Base-by-base conservation (phyloP, 2,329 filamentous ascomycete species). In the Ilyonectria destructans region DNA sequence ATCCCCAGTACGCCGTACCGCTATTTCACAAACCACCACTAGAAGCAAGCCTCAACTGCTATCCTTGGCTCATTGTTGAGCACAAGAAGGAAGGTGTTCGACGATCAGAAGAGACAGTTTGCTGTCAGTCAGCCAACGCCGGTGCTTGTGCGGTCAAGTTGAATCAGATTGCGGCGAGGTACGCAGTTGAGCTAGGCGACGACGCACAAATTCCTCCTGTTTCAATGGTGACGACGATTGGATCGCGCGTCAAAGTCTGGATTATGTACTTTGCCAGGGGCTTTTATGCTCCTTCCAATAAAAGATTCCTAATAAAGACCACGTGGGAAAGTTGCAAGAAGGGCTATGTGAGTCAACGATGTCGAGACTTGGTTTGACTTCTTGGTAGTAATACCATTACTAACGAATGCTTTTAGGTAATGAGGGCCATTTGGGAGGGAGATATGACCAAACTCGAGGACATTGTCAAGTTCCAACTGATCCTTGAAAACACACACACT, bases 401-500 rank as follows among this genome's bases (percentile, higher is more conserved):
- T 62, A 35, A 64, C 48, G 15, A 19, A 56, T 12, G 10, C 3
- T 4, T 12, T n/a, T 40, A 72, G 73, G 10, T 73, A 1, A 75
- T 73, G 69, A 46, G 62, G 21, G 51, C 45, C 5, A 68, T 73
- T 7, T 75, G 73, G 72, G 29, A 70, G 21, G 71, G 71, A 4
- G 55, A 73, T 8, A 48, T 75, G 51, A 63, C 43, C 8, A 62
- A 45, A 2, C 6, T 66, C 1, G 5, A 15, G 6, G 69, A 75
- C 21, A 48, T 69, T 12, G 4, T 70, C 13, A 62, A 67, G 12
- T 59, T 75, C 37, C 31, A 65, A 15, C 54, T 70, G 10, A 68
- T 75, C 8, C 52, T 75, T n/a, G 72, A 74, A n/a, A 75, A 75
- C 19, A 58, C 62, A 6, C 62, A 75, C 40, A 71, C 69, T 0